phyloP scores from a whole-genome alignment of 108 stramenopile species.

The Phaeodactylum tricornutum region DNA sequence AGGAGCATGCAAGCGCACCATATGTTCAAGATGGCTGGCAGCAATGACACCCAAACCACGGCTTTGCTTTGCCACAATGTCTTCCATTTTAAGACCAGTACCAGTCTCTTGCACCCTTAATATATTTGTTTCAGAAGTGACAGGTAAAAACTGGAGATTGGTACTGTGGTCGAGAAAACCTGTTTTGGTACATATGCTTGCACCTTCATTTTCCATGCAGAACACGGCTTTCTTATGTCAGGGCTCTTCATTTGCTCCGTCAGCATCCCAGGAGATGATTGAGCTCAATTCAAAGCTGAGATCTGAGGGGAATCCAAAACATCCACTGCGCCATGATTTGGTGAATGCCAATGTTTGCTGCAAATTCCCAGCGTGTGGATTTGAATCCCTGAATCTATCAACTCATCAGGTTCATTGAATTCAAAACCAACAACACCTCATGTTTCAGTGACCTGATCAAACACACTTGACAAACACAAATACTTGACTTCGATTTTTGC shows the following conservation, averaged over 20 bases:
- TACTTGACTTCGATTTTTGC: conserved; percentile 18
- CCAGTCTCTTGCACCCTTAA: not conserved
- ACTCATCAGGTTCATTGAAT: not conserved
- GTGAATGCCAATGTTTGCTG: conserved; percentile 2
- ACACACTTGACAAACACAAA: conserved; percentile 69
- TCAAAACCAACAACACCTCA: conserved; percentile 8
- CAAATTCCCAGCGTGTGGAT: no score
- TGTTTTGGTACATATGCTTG: not conserved
- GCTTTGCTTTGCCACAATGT: conserved; percentile 16
- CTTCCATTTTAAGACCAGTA: not conserved
- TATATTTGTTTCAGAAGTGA: not conserved
- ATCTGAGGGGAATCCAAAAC: not conserved
- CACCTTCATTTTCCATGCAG: no score
- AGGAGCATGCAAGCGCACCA: conserved; percentile 67
- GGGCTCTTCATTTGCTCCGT: not conserved
- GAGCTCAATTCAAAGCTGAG: not conserved
- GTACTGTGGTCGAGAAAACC: not conserved
- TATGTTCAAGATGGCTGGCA: conserved; percentile 60
- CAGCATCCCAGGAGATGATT: not conserved
- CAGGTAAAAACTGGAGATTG: not conserved
- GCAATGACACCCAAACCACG: conserved; percentile 45
- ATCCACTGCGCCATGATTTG: conserved; percentile 14
- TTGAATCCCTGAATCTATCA: not conserved
- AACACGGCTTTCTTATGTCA: no score
- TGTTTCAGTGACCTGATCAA: conserved; percentile 50